Base-by-base conservation (phyloP, 2,329 filamentous ascomycete genomes). In the Acarospora socialis region DNA sequence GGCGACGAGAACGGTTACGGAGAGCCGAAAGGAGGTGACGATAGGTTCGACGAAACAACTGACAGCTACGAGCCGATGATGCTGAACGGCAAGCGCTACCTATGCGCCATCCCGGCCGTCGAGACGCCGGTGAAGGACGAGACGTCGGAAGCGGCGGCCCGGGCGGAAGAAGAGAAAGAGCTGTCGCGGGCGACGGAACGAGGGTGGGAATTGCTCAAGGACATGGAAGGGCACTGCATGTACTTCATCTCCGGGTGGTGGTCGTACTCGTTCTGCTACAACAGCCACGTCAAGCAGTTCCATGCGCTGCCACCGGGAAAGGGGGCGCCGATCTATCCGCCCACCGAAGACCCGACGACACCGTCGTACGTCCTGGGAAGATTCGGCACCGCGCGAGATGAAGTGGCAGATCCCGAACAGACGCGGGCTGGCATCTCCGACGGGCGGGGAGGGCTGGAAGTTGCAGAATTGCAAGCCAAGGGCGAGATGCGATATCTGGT, bases 191-290 rank as follows among this genome's bases (percentile, higher is more conserved):
- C 84, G 1, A 80, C 77, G 1, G 68, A 73, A 19, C 75, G 74
- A 29, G 86, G 86, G 4, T 80, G 81, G 68, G 79, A 90, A 47
- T 65, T 94, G 14, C 62, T 94, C 30, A 69, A 71, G 41, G 73
- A 76, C 16, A 77, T 94, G 55, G 70, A 86, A 32, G 79, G 76
- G 3, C 68, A 70, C 30, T 94, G 86, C 54, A 70, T 94, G 41
- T 92, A 87, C 60, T 81, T 73, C 52, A 60, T 84, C 42, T 80
- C 75, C 1, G 86, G 86, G 0, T 94, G 86, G 86, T 94, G 86
- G 86, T 90, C 80, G 49, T 94, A 94, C 57, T 80, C 77, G 45
- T 93, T 93, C 55, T 94, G 86, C 63, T 90, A 92, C 58, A 81
- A 81, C 50, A 69, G 77, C 39, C 74, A 87, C 41, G 77, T 94